phyloP scores from a whole-genome alignment of 257 asterid species.

The Vinca minor region DNA sequence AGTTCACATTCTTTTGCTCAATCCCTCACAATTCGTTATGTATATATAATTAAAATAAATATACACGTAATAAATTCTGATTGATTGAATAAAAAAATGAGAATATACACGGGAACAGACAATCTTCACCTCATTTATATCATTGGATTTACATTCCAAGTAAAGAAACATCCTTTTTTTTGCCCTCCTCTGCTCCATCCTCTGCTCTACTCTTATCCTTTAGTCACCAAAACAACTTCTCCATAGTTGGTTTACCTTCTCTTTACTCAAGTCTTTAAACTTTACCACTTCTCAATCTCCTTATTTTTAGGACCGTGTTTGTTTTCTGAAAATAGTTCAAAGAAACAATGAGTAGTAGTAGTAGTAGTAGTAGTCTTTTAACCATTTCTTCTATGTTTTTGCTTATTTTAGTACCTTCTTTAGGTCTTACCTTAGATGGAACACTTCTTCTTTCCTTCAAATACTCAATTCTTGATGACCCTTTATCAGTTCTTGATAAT shows the following conservation, averaged over 20 bases:
- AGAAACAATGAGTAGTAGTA: constrained; percentile 39
- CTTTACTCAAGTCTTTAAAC: no score
- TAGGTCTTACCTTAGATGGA: constrained; percentile 68
- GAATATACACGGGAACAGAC: no score
- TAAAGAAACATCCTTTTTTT: constrained; percentile 2
- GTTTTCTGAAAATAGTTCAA: constrained; percentile 16
- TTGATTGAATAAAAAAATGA: no score
- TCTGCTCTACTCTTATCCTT: constrained; percentile 18
- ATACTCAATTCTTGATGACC: constrained; percentile 67
- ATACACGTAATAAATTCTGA: no score
- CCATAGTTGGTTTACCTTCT: no score
- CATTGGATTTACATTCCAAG: constrained; percentile 4
- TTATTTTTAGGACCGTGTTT: constrained; percentile 10
- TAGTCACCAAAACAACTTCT: constrained; percentile 72
- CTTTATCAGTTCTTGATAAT: constrained; percentile 64
- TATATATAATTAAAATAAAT: no score
- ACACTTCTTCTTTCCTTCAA: constrained; percentile 73
- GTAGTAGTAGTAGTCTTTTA: neutral
- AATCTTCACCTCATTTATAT: no score
- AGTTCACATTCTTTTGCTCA: no score
- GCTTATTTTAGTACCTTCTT: constrained; percentile 32
- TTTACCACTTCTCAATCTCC: no score
- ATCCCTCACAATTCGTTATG: no score
- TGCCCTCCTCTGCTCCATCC: constrained; percentile 19
- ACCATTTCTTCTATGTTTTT: constrained; percentile 22